Evolutionary conservation across 2,329 filamentous ascomycete species (phyloP), one percentile per base, ranked within the genome.

Genomic region (Ceratocystiopsis brevicomis): DNA sequence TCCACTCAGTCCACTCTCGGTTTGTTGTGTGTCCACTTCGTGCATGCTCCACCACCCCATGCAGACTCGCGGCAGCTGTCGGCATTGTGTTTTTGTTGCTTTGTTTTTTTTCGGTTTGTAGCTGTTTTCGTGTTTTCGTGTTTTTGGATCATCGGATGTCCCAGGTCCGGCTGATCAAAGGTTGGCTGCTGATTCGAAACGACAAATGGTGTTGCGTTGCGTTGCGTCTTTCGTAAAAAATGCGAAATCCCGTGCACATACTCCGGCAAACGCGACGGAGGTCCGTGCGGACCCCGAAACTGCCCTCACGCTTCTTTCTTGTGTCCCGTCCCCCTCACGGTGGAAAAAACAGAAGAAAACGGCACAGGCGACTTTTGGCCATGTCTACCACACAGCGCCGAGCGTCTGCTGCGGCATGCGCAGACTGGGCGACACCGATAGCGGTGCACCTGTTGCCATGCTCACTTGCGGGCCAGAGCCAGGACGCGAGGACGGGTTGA

Each of bases 391-490:
- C 50, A 68, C 66, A 49, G 67, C 63, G 45, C 60, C 61, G 49
- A 72, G 62, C 43, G 59, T 53, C 54, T 72, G 69, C 56, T 72
- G 71, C 66, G 46, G 40, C 16, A 78, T 69, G 57, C 73, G 67
- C 56, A 66, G 46, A 40, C 53, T 66, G 48, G 75, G 75, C 38
- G 73, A 78, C 38, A 77, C 70, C 47, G 74, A 78, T 37, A 79
- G 79, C 21, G 88, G 85, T 52, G 88, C 39, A 16, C 49, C 88
- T 66, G 85, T 93, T 45, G 85, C 78, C 68, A 95, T 80, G 56
- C 76, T 74, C 60, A 86, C 77, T 56, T 90, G 86, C 45, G 88
- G 95, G 25, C 25, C 25, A 9, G 19, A 21, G 53, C 75, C 82
- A 3, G 44, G 90, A 6, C 49, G 49, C 6, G 48, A 48, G 2